Base-by-base conservation (phyloP, 2,329 filamentous ascomycete genomes). In the Mycosphaerella sp. region DNA sequence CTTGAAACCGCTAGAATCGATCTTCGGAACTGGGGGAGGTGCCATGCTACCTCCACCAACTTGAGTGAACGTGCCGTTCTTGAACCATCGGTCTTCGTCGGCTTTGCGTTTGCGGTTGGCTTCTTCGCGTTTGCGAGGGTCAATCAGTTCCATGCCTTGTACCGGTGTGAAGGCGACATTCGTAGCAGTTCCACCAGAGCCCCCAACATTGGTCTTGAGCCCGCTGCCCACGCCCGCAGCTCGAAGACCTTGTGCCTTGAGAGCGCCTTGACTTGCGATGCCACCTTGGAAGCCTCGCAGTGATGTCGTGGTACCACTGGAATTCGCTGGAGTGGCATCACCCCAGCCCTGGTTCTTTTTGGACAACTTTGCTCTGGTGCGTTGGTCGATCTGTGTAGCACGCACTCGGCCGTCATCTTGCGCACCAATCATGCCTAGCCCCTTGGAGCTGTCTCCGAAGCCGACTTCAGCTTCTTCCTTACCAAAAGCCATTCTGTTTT, bases 321-420 rank as follows among this genome's bases (percentile, higher is more conserved):
- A 73, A 3, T 81, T 78, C 36, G 85, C 85, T 17, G 67, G 64
- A 7, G 69, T 69, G 9, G 73, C 79, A 43, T 79, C 83, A 52
- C 91, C 92, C 93, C 93, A 98, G 26, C 93, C 93, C 65, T 95
- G 91, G 73, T 92, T 95, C 75, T 95, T 96, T 69, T 91, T 91
- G 67, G 87, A 89, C 42, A 98, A 82, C 70, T 95, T 96, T 43
- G 93, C 93, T 54, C 89, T 83, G 3, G 93, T 98, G 55, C 92
- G 85, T 69, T 93, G 87, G 69, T 98, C 93, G 66, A 98, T 86
- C 72, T 96, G 91, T 48, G 88, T 79, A 34, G 84, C 85, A 54
- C 93, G 87, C 59, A 98, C 88, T 10, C 88, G 83, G n/a, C 93
- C 93, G 59, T 91, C 89, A 68, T 91, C 88, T 59, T 83, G 78